Evolutionary conservation across 2,329 filamentous ascomycete genomes (phyloP).

Genomic region (Orbilia javanica): DNA sequence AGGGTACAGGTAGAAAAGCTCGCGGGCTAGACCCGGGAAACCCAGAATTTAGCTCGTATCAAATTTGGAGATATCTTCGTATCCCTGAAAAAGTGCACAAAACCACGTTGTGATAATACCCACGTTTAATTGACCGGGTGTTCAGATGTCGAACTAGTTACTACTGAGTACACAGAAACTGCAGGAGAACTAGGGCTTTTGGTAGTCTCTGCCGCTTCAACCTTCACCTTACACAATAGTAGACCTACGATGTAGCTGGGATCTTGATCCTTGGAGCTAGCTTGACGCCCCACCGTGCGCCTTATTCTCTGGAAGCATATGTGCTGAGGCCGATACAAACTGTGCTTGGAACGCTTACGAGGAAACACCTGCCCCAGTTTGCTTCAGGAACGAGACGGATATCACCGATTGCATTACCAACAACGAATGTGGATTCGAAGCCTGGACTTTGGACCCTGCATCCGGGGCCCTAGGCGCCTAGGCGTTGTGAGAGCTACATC

Average conservation of each 20-base stretch:
- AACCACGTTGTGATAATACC: slow-evolving; percentile 40
- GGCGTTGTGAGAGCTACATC: slow-evolving; percentile 16
- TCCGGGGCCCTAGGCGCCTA: background rate
- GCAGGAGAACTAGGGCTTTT: slow-evolving; percentile 33
- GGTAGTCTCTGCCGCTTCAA: slow-evolving; percentile 3
- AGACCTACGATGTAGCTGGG: slow-evolving; percentile 22
- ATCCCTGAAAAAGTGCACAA: slow-evolving; percentile 33
- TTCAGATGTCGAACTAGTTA: slow-evolving; percentile 19
- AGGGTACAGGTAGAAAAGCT: background rate
- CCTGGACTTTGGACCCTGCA: slow-evolving; percentile 24
- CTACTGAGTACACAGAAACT: too few species aligned
- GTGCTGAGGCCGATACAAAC: background rate
- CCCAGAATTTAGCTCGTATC: slow-evolving; percentile 34
- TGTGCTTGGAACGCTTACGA: slow-evolving; percentile 2
- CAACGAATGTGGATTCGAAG: slow-evolving; percentile 26
- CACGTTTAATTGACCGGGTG: slow-evolving; percentile 32
- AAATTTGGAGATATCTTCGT: slow-evolving; percentile 25
- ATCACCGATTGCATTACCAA: slow-evolving; percentile 18
- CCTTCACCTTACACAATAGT: too few species aligned
- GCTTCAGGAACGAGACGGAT: slow-evolving; percentile 23
- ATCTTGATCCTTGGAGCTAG: slow-evolving; percentile 22
- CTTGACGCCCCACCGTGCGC: slow-evolving; percentile 14
- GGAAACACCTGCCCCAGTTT: slow-evolving; percentile 28
- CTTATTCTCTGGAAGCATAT: background rate
- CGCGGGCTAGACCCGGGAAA: slow-evolving; percentile 29